Conservation (phyloP, 2,329 filamentous ascomycete genomes). For the Clarireedia monteithiana region DNA sequence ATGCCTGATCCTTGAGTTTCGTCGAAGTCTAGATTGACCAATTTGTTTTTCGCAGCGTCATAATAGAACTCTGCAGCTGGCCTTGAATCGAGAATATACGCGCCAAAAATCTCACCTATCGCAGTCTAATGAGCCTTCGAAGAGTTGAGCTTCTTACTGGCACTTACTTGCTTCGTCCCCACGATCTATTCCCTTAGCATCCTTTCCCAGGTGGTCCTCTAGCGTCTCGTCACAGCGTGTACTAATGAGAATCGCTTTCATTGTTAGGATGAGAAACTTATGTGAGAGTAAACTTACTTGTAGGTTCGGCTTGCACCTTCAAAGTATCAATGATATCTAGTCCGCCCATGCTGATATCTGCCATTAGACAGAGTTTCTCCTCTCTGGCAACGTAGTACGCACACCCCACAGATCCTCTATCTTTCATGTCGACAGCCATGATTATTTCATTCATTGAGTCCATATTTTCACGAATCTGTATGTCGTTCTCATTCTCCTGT, state of each 20-base stretch:
- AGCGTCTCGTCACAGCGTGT: slow-evolving; percentile 27
- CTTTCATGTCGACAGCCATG: slow-evolving; percentile 70
- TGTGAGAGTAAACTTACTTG: slow-evolving; percentile 16
- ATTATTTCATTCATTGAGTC: slow-evolving; percentile 60
- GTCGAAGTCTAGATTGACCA: slow-evolving; percentile 45
- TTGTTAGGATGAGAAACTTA: background rate
- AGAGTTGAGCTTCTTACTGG: background rate
- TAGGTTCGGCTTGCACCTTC: slow-evolving; percentile 46
- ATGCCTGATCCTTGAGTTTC: slow-evolving; percentile 40
- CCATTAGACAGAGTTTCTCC: slow-evolving; percentile 65
- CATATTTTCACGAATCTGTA: slow-evolving; percentile 32
- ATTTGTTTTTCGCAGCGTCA: slow-evolving; percentile 56
- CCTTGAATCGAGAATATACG: slow-evolving; percentile 54
- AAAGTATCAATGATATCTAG: slow-evolving; percentile 59
- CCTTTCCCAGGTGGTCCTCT: slow-evolving; percentile 26
- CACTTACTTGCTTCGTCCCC: slow-evolving; percentile 21
- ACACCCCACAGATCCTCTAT: slow-evolving; percentile 69
- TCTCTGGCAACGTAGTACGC: slow-evolving; percentile 70
- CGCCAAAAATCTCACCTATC: slow-evolving; percentile 32
- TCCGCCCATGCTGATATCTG: slow-evolving; percentile 65
- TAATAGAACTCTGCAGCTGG: slow-evolving; percentile 67
- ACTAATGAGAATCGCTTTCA: slow-evolving; percentile 39
- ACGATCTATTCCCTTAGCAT: slow-evolving; percentile 23
- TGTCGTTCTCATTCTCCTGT: slow-evolving; percentile 23
- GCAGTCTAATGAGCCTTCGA: background rate